Evolutionary conservation across 2,329 filamentous ascomycete genomes (phyloP).

Genomic region (Colletotrichum caudatum): DNA sequence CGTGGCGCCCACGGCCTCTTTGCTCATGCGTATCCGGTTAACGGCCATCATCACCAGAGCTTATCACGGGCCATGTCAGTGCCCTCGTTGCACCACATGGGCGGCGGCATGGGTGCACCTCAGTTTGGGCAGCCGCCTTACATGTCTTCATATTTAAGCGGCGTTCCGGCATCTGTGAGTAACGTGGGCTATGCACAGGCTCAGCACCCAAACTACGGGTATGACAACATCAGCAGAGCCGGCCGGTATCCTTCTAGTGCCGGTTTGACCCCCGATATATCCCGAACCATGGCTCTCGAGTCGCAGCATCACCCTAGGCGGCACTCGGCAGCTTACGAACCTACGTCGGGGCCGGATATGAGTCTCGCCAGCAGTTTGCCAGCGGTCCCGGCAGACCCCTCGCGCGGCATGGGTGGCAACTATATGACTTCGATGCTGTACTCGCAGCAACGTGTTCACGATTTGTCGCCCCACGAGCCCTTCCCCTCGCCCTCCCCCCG

Average conservation of each 20-base stretch:
- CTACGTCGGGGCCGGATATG: constrained; percentile 30
- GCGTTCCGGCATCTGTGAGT: constrained; percentile 23
- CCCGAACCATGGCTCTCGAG: constrained; percentile 30
- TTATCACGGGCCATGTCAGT: constrained; percentile 45
- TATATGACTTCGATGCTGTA: constrained; percentile 39
- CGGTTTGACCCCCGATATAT: constrained; percentile 26
- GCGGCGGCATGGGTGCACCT: constrained; percentile 16
- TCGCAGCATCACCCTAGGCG: constrained; percentile 35
- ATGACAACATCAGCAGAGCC: constrained; percentile 24
- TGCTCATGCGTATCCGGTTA: constrained; percentile 25
- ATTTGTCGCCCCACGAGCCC: constrained; percentile 32
- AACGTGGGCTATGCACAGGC: constrained; percentile 25
- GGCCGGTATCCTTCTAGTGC: constrained; percentile 26
- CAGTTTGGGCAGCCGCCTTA: constrained; percentile 28
- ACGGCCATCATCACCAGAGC: constrained; percentile 43
- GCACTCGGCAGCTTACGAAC: constrained; percentile 37
- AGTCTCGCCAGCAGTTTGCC: constrained; percentile 30
- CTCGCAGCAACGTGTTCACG: constrained; percentile 29
- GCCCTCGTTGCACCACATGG: constrained; percentile 34
- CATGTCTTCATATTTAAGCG: constrained; percentile 28
- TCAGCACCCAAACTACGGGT: constrained; percentile 26
- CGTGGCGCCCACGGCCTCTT: constrained; percentile 31
- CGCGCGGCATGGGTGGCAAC: constrained; percentile 11
- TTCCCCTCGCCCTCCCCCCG: constrained; percentile 31
- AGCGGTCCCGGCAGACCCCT: constrained; percentile 22